Base-by-base conservation (phyloP, 139 green algal species). In the Chlamydomonas sp. region DNA sequence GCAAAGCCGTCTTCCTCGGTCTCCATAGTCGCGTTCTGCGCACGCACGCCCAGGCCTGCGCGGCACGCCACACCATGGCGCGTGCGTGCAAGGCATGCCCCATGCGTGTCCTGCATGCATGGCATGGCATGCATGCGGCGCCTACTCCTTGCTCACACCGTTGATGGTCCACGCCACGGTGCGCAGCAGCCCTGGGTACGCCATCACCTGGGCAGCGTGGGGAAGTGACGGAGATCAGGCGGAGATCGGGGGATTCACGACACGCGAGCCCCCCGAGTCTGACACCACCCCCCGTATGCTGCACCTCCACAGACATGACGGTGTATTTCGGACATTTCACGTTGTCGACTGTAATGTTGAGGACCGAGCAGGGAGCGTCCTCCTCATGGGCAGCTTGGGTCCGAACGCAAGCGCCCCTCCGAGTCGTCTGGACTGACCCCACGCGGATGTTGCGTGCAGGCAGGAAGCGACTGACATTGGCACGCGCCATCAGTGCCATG, bases 351-450 rank as follows among this genome's bases (percentile, higher is more conserved):
- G 22, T 33, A 8, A 64, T 26, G 8, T 6, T 64, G 24, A 64
- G 26, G 6, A 64, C 6, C 24, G 24, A 36, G 54, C 54, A 64
- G 24, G 54, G 8, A 20, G 22, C 16, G 22, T 30, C 22, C 8
- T 64, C 8, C 30, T 64, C 54, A 64, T 36, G 24, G 22, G 54
- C 54, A 64, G 54, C 54, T 57, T 57, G n/a, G n/a, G n/a, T n/a
- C n/a, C n/a, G n/a, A n/a, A n/a, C n/a, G n/a, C n/a, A n/a, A n/a
- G n/a, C n/a, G n/a, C n/a, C n/a, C n/a, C n/a, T n/a, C n/a, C n/a
- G n/a, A n/a, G n/a, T n/a, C n/a, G n/a, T n/a, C n/a, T n/a, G n/a
- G n/a, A n/a, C n/a, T n/a, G n/a, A n/a, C n/a, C n/a, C n/a, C n/a
- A n/a, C n/a, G n/a, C n/a, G n/a, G n/a, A n/a, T n/a, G n/a, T n/a